phyloP scores from a whole-genome alignment of 1,284 basidiomycete genomes.

The Spongispora temasekensis region DNA sequence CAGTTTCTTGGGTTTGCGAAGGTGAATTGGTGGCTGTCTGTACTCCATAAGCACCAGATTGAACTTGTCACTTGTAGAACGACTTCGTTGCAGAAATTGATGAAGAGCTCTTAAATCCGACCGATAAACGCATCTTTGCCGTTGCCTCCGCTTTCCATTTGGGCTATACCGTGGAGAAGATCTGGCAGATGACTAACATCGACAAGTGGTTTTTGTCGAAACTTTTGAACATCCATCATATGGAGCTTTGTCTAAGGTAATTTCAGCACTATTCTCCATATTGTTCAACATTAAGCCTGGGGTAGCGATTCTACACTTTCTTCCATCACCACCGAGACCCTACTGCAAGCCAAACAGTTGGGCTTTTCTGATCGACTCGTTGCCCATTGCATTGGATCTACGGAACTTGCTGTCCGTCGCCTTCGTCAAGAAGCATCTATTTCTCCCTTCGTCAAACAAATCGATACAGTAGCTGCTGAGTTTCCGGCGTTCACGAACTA shows the following conservation, averaged over 20 bases:
- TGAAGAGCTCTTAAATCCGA: constrained; percentile 85
- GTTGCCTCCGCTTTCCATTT: constrained; percentile 86
- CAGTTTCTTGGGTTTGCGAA: constrained; percentile 91
- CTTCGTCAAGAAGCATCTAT: constrained; percentile 85
- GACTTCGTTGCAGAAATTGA: constrained; percentile 83
- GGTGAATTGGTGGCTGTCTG: constrained; percentile 42
- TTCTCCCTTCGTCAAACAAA: constrained; percentile 95
- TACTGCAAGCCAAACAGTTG: constrained; percentile 89
- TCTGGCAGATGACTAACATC: constrained; percentile 97
- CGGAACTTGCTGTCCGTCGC: constrained; percentile 86
- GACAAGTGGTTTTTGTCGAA: constrained; percentile 98
- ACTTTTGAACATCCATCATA: constrained; percentile 79
- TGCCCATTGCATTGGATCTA: constrained; percentile 79
- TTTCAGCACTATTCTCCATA: not conserved
- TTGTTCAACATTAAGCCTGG: constrained; percentile 4
- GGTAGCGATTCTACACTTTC: constrained; percentile 70
- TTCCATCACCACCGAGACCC: constrained; percentile 63
- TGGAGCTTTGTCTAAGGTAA: constrained; percentile 80
- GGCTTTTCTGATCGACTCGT: constrained; percentile 96
- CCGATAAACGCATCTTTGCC: constrained; percentile 91
- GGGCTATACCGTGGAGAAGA: constrained; percentile 93
- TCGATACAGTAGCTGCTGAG: constrained; percentile 98
- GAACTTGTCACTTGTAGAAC: constrained; percentile 52
- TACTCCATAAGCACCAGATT: not conserved
- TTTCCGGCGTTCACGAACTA: constrained; percentile 99